Conservation (phyloP, 2,329 filamentous ascomycete genomes). For the Tolypocladium tropicale region DNA sequence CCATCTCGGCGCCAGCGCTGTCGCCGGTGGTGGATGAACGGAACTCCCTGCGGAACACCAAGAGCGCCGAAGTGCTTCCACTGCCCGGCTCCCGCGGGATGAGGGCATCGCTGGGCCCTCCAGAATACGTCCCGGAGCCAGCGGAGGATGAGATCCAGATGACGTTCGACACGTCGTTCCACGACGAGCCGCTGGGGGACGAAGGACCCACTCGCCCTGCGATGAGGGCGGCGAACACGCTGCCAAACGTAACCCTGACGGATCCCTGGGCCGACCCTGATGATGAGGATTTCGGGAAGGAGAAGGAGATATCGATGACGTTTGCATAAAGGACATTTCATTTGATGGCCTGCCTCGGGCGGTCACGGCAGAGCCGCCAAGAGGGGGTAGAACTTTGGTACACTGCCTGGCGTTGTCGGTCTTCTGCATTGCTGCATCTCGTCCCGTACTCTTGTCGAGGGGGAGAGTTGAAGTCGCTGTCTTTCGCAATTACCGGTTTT, state of each 20-base stretch:
- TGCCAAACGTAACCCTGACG: constrained; percentile 38
- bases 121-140: constrained; percentile 15
- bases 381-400: neutral
- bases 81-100: constrained; percentile 5
- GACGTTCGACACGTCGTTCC: constrained; percentile 60
- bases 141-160: constrained; percentile 50
- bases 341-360: neutral
- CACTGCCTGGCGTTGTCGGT: neutral
- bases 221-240: constrained; percentile 31
- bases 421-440: neutral
- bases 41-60: constrained; percentile 29
- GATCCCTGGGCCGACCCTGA: constrained; percentile 63
- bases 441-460: neutral
- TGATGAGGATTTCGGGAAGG: constrained; percentile 59
- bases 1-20: constrained; percentile 17
- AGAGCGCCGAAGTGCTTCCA: constrained; percentile 31
- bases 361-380: neutral
- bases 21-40: constrained; percentile 10
- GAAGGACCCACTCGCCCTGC: constrained; percentile 15
- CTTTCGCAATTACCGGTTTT: neutral
- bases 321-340: constrained; percentile 47
- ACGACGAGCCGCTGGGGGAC: constrained; percentile 26
- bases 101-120: constrained; percentile 8
- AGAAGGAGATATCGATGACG: constrained; percentile 71
- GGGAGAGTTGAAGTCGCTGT: too few species aligned